Conservation (phyloP, 1,139 yeast species). For the Saccharomycopsis hybrid region DNA sequence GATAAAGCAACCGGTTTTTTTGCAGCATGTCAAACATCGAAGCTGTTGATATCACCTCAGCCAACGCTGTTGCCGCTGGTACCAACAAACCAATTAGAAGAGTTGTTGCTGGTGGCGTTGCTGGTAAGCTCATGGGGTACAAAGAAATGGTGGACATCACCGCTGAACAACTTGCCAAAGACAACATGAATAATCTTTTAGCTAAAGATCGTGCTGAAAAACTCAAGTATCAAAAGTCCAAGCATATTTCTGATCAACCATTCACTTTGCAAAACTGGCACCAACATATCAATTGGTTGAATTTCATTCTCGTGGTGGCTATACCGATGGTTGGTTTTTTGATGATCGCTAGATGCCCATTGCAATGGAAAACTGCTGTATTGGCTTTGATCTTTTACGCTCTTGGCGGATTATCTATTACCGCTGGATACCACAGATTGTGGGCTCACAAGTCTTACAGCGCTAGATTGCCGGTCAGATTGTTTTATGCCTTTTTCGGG, state of each 20-base stretch:
- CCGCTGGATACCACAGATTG: slow-evolving; percentile 89
- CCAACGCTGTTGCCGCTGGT: slow-evolving; percentile 88
- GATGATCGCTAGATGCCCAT: slow-evolving; percentile 39
- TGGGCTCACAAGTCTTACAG: slow-evolving; percentile 88
- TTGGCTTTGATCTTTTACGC: slow-evolving; percentile 60
- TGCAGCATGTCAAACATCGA: too few species aligned
- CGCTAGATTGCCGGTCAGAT: slow-evolving; percentile 63
- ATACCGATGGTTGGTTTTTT: slow-evolving; percentile 63
- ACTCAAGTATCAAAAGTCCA: slow-evolving; percentile 39
- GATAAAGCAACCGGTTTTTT: too few species aligned
- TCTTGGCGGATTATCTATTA: slow-evolving; percentile 80
- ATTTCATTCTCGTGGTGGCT: slow-evolving; percentile 65
- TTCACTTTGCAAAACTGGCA: slow-evolving; percentile 83
- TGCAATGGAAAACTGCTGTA: slow-evolving; percentile 43
- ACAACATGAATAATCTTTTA: slow-evolving; percentile 43
- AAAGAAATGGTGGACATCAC: slow-evolving; percentile 61
- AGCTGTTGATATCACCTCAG: slow-evolving; percentile 61
- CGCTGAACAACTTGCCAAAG: slow-evolving; percentile 54
- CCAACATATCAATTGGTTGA: slow-evolving; percentile 89
- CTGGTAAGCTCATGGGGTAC: slow-evolving; percentile 75
- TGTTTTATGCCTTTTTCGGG: slow-evolving; percentile 78
- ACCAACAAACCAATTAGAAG: slow-evolving; percentile 63
- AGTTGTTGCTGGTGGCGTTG: slow-evolving; percentile 72
- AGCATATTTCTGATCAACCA: slow-evolving; percentile 87
- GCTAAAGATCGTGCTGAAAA: slow-evolving; percentile 51